phyloP scores from a whole-genome alignment of 78 protist genomes.

The Chrysochromulina parva region DNA sequence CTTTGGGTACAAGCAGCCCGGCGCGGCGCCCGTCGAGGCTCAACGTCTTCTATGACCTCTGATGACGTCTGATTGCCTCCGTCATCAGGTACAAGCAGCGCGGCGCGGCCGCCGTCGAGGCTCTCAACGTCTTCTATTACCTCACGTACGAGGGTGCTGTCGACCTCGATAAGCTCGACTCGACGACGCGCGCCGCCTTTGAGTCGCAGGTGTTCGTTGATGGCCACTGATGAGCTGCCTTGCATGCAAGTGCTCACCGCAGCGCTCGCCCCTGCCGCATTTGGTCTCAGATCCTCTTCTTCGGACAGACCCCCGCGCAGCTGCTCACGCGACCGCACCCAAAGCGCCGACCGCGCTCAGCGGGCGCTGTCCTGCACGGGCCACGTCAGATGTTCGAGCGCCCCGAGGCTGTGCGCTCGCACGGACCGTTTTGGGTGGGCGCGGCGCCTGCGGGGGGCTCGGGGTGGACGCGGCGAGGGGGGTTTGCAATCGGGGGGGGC shows the following conservation, averaged over 20 bases:
- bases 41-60: neutral
- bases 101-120: conserved; percentile 23
- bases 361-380: neutral
- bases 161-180: neutral
- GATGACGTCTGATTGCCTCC: too few species aligned
- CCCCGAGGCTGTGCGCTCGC: neutral
- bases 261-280: too few species aligned
- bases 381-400: neutral
- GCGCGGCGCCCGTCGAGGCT: neutral
- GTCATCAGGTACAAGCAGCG: neutral
- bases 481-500: too few species aligned
- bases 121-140: conserved; percentile 42
- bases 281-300: neutral
- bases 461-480: too few species aligned
- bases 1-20: neutral
- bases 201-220: neutral
- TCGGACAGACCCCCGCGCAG: conserved; percentile 49
- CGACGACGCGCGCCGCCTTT: neutral
- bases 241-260: too few species aligned
- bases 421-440: too few species aligned
- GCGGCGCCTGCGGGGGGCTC: too few species aligned
- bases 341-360: neutral
- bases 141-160: conserved; percentile 43
- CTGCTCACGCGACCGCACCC: conserved; percentile 43
- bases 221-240: too few species aligned